These are phyloP conservation scores for Akebia trifoliata DNA, from an alignment of 164 flowering plant species.

Conservation along the genomic window DNA sequence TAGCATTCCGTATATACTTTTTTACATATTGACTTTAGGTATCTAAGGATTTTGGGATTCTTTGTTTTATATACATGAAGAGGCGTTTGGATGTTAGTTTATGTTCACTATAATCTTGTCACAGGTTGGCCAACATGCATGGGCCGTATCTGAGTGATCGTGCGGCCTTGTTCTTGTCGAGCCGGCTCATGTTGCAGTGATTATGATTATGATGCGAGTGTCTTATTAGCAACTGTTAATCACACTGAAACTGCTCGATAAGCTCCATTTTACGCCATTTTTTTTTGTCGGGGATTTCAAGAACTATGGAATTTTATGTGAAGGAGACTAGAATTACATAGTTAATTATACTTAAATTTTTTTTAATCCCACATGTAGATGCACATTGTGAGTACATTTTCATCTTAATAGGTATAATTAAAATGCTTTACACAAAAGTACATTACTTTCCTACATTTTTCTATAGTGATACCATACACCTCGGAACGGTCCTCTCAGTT, in stretches of 20 bases:
- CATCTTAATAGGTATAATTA: no score
- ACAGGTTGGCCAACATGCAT: conserved; percentile 15
- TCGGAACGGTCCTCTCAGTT: no score
- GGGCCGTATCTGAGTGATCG: conserved; percentile 2
- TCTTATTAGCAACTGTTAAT: conserved; percentile 23
- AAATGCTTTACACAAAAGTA: no score
- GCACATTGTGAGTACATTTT: no score
- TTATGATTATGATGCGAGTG: conserved; percentile 20
- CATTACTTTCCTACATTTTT: no score
- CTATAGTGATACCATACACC: no score
- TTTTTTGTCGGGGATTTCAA: conserved; percentile 21
- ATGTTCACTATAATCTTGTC: conserved; percentile 12
- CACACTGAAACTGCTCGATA: background rate
- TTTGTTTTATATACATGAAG: background rate
- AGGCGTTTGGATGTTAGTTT: conserved; percentile 3
- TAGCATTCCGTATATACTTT: no score
- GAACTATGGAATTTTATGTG: no score
- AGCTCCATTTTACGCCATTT: conserved; percentile 17
- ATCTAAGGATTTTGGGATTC: background rate
- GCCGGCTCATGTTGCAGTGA: conserved; percentile 29
- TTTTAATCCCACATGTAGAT: no score
- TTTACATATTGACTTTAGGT: background rate
- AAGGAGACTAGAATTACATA: background rate
- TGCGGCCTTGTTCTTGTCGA: conserved; percentile 13
- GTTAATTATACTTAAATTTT: no score